phyloP scores from a whole-genome alignment of 148 eudicot species.

The Vaccinium macrocarpon region DNA sequence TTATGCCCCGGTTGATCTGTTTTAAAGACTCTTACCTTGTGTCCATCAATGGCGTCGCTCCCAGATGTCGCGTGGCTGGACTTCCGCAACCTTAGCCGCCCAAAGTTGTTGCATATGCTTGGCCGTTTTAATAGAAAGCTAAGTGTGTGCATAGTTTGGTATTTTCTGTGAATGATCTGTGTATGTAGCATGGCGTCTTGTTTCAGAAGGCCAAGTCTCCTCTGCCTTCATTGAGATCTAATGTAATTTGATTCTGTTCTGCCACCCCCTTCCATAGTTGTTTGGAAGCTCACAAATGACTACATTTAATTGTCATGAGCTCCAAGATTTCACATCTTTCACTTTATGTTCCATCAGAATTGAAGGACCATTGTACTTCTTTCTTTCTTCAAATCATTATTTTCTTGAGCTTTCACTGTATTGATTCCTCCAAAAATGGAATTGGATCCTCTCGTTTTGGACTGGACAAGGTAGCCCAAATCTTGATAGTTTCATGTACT shows the following conservation, averaged over 20 bases:
- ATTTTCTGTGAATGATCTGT: neutral
- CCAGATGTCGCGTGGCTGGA: conserved; percentile 14
- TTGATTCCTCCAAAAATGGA: neutral
- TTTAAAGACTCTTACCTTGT: conserved; percentile 23
- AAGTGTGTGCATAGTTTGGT: neutral
- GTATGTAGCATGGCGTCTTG: neutral
- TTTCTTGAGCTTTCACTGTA: neutral
- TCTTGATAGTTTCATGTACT: no score
- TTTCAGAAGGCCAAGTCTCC: neutral
- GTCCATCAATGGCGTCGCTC: conserved; percentile 18
- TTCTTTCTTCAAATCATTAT: neutral
- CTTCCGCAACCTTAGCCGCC: neutral
- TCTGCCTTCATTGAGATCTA: neutral
- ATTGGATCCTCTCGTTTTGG: no score
- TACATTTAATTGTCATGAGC: conserved; percentile 15
- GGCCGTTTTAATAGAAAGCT: neutral
- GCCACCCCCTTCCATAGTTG: neutral
- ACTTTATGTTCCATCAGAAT: neutral
- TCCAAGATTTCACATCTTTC: conserved; percentile 9
- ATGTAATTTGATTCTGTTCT: neutral
- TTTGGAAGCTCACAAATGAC: conserved; percentile 15
- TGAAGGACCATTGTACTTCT: neutral
- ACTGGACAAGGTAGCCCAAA: no score
- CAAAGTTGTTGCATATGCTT: neutral
- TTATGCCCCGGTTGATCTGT: conserved; percentile 18